Conservation (phyloP, 2,329 filamentous ascomycete genomes). For the Colletotrichum kahawae region DNA sequence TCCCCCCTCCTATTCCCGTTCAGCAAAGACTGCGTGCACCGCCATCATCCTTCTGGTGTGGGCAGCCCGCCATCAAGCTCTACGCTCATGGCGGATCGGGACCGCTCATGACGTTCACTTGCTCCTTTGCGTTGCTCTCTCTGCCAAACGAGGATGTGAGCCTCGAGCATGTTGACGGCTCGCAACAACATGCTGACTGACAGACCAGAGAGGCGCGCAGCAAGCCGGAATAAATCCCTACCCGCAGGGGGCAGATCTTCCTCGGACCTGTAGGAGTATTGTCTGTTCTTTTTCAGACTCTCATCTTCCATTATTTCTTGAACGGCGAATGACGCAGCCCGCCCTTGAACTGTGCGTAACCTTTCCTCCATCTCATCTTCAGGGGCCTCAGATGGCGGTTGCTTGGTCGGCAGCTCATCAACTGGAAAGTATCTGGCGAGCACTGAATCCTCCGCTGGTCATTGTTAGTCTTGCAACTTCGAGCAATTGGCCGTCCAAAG, state of each 20-base stretch:
- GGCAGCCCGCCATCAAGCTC: background rate
- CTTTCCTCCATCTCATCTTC: constrained; percentile 29
- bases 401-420: constrained; percentile 26
- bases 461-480: background rate
- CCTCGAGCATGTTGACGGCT: constrained; percentile 44
- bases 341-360: background rate
- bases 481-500: constrained; percentile 31
- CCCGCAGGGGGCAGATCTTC: constrained; percentile 36
- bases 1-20: background rate
- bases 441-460: constrained; percentile 11
- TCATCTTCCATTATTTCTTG: background rate
- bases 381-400: constrained; percentile 24
- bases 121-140: constrained; percentile 14
- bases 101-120: constrained; percentile 3
- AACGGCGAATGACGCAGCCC: constrained; percentile 1
- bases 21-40: background rate
- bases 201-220: constrained; percentile 36
- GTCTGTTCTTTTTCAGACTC: background rate
- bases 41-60: background rate
- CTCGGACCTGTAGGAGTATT: constrained; percentile 25
- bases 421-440: constrained; percentile 38
- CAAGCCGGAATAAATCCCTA: constrained; percentile 34
- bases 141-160: constrained; percentile 39
- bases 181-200: constrained; percentile 37
- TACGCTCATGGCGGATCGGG: background rate